Base-by-base conservation (phyloP, 2,329 filamentous ascomycete genomes). In the Pestalotiopsis sp. region DNA sequence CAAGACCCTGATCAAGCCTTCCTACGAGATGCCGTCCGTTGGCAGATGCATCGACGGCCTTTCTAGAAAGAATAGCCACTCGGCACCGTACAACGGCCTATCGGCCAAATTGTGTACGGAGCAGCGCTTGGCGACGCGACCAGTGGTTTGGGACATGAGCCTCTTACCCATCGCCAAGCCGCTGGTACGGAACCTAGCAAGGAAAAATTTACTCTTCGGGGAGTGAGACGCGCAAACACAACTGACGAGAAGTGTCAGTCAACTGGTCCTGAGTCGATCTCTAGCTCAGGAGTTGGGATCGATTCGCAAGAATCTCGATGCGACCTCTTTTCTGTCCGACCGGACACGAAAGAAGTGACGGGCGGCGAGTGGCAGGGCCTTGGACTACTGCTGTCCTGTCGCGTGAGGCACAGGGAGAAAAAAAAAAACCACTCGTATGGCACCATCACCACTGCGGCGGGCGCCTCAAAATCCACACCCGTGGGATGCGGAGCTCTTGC, bases 91-190 rank as follows among this genome's bases (percentile, higher is more conserved):
- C 20, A 31, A 64, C 61, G 61, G 61, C 61, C 25, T 13, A 49
- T 64, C 61, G 61, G 61, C 61, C 31, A 64, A 64, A 64, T 64
- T 64, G 12, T 38, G n/a, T 45, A 31, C 27, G 27, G 6, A 31
- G 27, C 27, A 31, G 6, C n/a, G 59, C 41, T 64, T 20, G 41
- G 61, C 38, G n/a, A 23, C 40, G 27, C 40, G 61, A 38, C 61
- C 41, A 31, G 23, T 25, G 38, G 20, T 23, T 20, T 36, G 36
- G 36, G n/a, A 64, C 38, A n/a, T 12, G 59, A 45, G 61, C 36
- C 61, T 64, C 61, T 52, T 31, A 13, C 61, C 38, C 61, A 64
- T 64, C 41, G 61, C 61, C 61, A 64, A 64, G 61, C 61, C 61
- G 20, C 61, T 64, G 61, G 61, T 20, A 41, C 61, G 41, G 23